Conservation (phyloP, 148 eudicot genomes). For the Rhododendron vialii region DNA sequence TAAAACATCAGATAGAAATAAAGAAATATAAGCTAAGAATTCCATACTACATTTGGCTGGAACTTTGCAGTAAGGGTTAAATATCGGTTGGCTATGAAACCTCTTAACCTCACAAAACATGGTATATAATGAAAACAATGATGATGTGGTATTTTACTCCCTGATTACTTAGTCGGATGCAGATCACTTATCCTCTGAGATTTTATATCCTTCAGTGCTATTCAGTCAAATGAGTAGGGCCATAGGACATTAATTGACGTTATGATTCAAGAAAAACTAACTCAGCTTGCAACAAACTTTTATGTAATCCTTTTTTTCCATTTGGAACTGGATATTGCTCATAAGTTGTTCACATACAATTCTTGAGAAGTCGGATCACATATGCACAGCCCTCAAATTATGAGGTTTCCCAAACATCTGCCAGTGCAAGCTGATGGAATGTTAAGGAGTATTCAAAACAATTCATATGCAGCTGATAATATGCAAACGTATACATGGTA, state of each 20-base stretch:
- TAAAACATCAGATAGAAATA: background rate
- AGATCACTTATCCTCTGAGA: background rate
- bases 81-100: background rate
- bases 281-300: background rate
- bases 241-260: background rate
- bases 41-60: background rate
- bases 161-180: background rate
- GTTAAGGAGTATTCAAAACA: background rate
- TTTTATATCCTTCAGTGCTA: background rate
- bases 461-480: background rate
- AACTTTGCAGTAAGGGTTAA: background rate
- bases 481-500: background rate
- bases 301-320: background rate
- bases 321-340: background rate
- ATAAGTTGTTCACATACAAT: background rate
- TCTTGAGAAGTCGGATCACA: background rate
- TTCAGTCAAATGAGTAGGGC: background rate
- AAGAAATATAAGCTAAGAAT: background rate
- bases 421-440: background rate
- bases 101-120: background rate
- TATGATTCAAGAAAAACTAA: slow-evolving; percentile 2
- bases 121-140: background rate
- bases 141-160: background rate
- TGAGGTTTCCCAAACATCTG: background rate
- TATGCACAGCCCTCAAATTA: background rate